Conservation (phyloP, 805 yeast genomes). For the Yarrowia porcina region DNA sequence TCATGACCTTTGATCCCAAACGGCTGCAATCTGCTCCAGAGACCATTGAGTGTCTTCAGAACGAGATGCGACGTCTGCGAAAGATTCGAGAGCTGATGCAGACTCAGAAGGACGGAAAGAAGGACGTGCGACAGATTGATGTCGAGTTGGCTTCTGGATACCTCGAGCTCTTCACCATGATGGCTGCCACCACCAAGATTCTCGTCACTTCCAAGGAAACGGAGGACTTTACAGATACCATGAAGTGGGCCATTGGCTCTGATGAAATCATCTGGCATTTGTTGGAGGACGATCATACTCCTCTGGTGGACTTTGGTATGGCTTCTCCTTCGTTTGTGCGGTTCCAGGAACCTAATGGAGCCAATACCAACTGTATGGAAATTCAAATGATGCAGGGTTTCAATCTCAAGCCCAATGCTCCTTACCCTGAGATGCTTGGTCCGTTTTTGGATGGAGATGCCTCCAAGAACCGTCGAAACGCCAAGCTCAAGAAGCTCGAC, state of each 20-base stretch:
- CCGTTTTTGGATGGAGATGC: slow-evolving; percentile 42
- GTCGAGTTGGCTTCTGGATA: slow-evolving; percentile 35
- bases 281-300: slow-evolving; percentile 54
- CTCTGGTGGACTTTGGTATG: slow-evolving; percentile 68
- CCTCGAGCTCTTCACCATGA: slow-evolving; percentile 38
- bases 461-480: slow-evolving; percentile 29
- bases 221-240: slow-evolving; percentile 37
- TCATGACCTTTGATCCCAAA: slow-evolving; percentile 66
- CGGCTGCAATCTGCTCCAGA: slow-evolving; percentile 51
- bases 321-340: slow-evolving; percentile 60
- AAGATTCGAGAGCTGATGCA: slow-evolving; percentile 14
- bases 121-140: slow-evolving; percentile 35
- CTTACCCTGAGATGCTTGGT: slow-evolving; percentile 68
- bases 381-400: slow-evolving; percentile 65
- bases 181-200: slow-evolving; percentile 39
- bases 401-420: slow-evolving; percentile 54
- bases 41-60: slow-evolving; percentile 50
- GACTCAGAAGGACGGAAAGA: slow-evolving; percentile 37
- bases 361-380: slow-evolving; percentile 58
- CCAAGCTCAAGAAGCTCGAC: slow-evolving; percentile 28
- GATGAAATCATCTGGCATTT: slow-evolving; percentile 72
- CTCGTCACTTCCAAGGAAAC: slow-evolving; percentile 32
- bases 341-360: slow-evolving; percentile 61
- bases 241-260: slow-evolving; percentile 54
- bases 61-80: slow-evolving; percentile 39